Evolutionary conservation across 2,329 filamentous ascomycete species (phyloP).

Genomic region (Cucurbitaria berberidis): DNA sequence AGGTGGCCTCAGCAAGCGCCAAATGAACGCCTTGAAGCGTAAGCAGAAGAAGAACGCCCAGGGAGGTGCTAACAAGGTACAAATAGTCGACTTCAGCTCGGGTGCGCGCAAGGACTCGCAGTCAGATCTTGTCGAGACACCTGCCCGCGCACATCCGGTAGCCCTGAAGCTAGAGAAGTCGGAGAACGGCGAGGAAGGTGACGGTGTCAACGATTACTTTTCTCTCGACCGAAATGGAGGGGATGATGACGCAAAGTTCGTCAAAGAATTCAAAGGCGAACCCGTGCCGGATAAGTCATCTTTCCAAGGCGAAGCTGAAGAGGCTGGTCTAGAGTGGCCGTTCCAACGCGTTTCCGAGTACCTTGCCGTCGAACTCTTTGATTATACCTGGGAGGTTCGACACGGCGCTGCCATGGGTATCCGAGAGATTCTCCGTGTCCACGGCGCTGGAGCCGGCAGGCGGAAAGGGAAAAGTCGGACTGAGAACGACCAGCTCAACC

Average conservation of each 20-base stretch:
- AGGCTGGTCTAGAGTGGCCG: conserved; percentile 87
- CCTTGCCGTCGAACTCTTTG: conserved; percentile 90
- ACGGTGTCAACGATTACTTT: conserved; percentile 74
- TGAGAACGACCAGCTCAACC: conserved; percentile 82
- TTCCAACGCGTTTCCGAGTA: conserved; percentile 94
- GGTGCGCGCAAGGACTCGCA: conserved; percentile 68
- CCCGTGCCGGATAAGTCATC: conserved; percentile 82
- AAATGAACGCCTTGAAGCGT: conserved; percentile 91
- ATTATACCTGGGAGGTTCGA: conserved; percentile 91
- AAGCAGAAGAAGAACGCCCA: conserved; percentile 91
- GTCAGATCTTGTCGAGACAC: conserved; percentile 61
- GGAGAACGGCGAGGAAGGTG: conserved; percentile 62
- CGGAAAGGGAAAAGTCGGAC: conserved; percentile 69
- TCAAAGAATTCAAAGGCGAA: conserved; percentile 93
- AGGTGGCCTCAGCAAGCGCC: conserved; percentile 76
- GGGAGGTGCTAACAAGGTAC: conserved; percentile 85
- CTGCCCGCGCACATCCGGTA: conserved; percentile 54
- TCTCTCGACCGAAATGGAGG: conserved; percentile 79
- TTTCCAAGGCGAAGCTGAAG: conserved; percentile 76
- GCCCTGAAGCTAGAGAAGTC: conserved; percentile 66
- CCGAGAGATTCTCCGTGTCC: conserved; percentile 88
- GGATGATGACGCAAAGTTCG: conserved; percentile 90
- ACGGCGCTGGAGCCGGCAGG: conserved; percentile 86
- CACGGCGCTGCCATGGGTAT: conserved; percentile 96
- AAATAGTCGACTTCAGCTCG: conserved; percentile 79